Evolutionary conservation across 2,329 filamentous ascomycete genomes (phyloP).

Genomic region (Botryosphaeria dothidea): DNA sequence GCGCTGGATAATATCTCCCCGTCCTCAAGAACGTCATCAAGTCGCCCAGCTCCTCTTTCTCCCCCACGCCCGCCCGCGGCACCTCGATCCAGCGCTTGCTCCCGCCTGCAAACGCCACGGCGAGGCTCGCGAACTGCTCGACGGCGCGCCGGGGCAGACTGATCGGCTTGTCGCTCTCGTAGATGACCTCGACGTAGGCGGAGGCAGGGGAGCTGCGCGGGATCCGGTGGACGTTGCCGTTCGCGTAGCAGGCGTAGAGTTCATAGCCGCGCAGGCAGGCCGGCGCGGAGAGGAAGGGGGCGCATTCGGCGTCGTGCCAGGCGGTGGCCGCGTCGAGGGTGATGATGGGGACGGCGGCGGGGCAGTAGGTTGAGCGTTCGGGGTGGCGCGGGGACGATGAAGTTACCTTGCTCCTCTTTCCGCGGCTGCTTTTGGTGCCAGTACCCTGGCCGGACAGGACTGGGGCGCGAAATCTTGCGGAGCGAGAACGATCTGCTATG

Average conservation of each 20-base stretch:
- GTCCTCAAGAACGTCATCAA: background rate
- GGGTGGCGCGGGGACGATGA: too few relatives aligned
- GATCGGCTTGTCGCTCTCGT: slow-evolving; percentile 26
- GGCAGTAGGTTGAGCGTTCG: slow-evolving; percentile 27
- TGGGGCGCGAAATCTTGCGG: slow-evolving; percentile 17
- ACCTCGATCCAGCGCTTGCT: background rate
- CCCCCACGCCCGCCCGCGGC: background rate
- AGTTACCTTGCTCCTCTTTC: slow-evolving; percentile 5
- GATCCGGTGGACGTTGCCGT: background rate
- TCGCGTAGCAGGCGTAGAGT: slow-evolving; percentile 31
- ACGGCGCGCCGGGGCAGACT: slow-evolving; percentile 34
- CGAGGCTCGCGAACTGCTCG: slow-evolving; percentile 25
- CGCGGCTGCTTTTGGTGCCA: background rate
- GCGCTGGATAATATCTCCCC: slow-evolving; percentile 5
- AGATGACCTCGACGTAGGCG: slow-evolving; percentile 36
- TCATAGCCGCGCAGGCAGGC: slow-evolving; percentile 22
- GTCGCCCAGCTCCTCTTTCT: background rate
- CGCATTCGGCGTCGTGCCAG: slow-evolving; percentile 36
- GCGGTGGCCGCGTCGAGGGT: slow-evolving; percentile 29
- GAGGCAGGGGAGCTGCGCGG: background rate
- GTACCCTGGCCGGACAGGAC: background rate
- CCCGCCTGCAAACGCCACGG: background rate
- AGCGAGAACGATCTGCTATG: background rate
- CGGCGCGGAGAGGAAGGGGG: slow-evolving; percentile 29
- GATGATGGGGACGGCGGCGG: slow-evolving; percentile 23